These are phyloP conservation scores for Tillandsia leiboldiana DNA, from an alignment of 176 grass and related monocot species.

Conservation along the genomic window DNA sequence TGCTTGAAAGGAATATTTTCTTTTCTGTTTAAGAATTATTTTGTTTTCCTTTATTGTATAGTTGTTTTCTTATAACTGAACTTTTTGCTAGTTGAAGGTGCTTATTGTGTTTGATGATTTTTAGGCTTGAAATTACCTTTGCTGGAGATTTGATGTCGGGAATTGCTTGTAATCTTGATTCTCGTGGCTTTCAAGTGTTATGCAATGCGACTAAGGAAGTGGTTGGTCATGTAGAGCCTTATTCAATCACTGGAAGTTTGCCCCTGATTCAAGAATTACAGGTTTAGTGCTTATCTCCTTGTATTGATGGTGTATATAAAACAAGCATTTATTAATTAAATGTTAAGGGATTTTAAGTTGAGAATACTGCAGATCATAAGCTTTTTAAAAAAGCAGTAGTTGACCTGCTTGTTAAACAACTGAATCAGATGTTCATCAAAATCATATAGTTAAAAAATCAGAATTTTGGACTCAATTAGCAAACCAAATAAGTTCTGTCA, in stretches of 20 bases:
- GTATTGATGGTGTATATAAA: not conserved
- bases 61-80: not conserved
- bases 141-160: conserved; percentile 74
- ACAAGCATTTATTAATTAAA: too few species aligned
- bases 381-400: too few species aligned
- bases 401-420: too few species aligned
- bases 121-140: conserved; percentile 61
- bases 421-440: too few species aligned
- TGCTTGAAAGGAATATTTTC: not conserved
- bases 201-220: conserved; percentile 90
- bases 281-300: conserved; percentile 10
- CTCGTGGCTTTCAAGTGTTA: conserved; percentile 67
- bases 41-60: not conserved
- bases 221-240: conserved; percentile 74
- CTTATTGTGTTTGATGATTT: not conserved
- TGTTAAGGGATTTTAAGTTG: too few species aligned
- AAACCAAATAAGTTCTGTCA: too few species aligned
- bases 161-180: conserved; percentile 85
- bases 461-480: too few species aligned
- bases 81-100: not conserved
- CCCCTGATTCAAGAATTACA: conserved; percentile 57
- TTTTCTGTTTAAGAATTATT: not conserved
- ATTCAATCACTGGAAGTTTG: conserved; percentile 92
- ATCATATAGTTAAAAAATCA: too few species aligned
- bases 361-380: too few species aligned